Evolutionary conservation across 441 rosid species (phyloP).

Genomic region (Manihot esculenta): DNA sequence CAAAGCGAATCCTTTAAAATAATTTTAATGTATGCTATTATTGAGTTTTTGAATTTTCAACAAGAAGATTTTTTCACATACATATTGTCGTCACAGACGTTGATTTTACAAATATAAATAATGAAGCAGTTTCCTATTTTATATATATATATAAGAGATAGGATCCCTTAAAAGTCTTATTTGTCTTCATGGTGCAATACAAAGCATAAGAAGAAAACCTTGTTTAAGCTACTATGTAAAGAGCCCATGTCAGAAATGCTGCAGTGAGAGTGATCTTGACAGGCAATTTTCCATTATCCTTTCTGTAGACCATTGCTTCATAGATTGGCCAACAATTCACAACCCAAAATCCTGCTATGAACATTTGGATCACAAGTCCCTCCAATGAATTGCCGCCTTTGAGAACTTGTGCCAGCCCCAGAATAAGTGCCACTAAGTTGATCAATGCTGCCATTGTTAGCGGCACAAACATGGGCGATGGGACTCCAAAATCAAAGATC

Average conservation of each 20-base stretch:
- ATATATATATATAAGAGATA: no score
- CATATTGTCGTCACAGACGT: no score
- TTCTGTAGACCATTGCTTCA: conserved; percentile 57
- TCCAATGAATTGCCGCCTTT: conserved; percentile 9
- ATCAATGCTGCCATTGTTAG: conserved; percentile 42
- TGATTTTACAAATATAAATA: no score
- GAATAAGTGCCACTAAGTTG: conserved; percentile 41
- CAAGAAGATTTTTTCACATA: no score
- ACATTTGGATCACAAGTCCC: conserved; percentile 34
- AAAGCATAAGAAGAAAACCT: no score
- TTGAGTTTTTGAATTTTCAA: no score
- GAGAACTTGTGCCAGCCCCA: conserved; percentile 28
- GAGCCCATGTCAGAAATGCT: conserved; percentile 25
- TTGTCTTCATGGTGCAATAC: neutral
- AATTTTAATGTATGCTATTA: no score
- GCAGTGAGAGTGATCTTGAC: conserved; percentile 30
- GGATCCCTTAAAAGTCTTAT: neutral
- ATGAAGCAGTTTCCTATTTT: no score
- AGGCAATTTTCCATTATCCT: conserved; percentile 54
- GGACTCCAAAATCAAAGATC: conserved; percentile 45
- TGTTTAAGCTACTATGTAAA: conserved; percentile 33
- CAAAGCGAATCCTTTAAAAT: no score
- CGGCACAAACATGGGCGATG: conserved; percentile 52
- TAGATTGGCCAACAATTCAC: conserved; percentile 60
- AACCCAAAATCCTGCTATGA: conserved; percentile 41